Percentiles rank a stretch among this genome's conserved stretches.
Evolutionary conservation across 2,329 filamentous ascomycete species (phyloP).

Genomic region (Fusarium agapanthi): DNA sequence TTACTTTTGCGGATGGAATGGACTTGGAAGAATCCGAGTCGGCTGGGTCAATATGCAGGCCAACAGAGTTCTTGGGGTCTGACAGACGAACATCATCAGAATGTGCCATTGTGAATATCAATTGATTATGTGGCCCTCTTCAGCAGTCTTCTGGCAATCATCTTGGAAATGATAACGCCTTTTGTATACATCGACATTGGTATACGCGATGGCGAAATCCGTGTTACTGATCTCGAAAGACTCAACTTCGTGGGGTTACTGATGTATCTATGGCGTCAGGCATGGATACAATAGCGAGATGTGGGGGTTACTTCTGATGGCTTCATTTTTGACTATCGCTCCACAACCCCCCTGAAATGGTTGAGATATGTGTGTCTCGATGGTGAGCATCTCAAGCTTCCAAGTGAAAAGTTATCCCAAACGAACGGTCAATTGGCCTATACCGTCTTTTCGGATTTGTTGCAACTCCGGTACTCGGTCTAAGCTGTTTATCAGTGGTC

Average conservation of each 20-base stretch:
- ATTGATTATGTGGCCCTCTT: fast-evolving
- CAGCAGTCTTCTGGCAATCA: background rate
- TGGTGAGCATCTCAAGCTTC: background rate
- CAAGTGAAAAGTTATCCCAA: background rate
- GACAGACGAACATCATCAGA: background rate
- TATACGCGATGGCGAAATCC: background rate
- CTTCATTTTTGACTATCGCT: background rate
- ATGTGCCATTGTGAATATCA: background rate
- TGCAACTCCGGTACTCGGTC: background rate
- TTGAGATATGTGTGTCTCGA: background rate
- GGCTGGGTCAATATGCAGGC: background rate
- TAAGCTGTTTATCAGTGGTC: too few species aligned
- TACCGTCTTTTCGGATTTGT: too few species aligned
- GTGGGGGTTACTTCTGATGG: background rate
- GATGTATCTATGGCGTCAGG: background rate
- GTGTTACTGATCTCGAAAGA: background rate
- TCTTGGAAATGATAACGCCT: background rate
- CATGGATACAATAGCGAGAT: background rate
- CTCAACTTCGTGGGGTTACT: background rate
- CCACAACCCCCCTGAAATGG: background rate
- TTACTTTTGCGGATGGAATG: background rate
- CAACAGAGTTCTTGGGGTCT: background rate
- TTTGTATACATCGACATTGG: background rate
- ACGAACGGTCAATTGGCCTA: background rate
- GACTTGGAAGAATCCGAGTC: background rate